Conservation (phyloP, 2,329 filamentous ascomycete species). For the Aspergillus neotritici region DNA sequence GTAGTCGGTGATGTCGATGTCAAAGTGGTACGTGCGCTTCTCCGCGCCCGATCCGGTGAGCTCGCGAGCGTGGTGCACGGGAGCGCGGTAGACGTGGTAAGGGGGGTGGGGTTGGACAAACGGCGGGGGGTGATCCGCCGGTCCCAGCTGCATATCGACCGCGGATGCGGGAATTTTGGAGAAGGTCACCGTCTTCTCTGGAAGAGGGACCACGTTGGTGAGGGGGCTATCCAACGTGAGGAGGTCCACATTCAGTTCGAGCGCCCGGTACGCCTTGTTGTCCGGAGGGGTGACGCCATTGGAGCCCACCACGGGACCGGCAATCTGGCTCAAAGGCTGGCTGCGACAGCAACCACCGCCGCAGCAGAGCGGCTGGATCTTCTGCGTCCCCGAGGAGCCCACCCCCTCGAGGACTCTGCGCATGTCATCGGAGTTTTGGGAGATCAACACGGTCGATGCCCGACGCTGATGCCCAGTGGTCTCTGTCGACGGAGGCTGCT, state of each 20-base stretch:
- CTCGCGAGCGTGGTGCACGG: constrained; percentile 75
- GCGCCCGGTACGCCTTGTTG: constrained; percentile 76
- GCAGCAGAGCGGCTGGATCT: constrained; percentile 59
- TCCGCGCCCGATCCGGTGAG: constrained; percentile 82
- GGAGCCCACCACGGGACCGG: constrained; percentile 34
- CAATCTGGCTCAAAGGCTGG: constrained; percentile 47
- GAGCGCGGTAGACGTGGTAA: constrained; percentile 86
- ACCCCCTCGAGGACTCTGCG: constrained; percentile 52
- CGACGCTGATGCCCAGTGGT: constrained; percentile 31
- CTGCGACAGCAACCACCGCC: constrained; percentile 61
- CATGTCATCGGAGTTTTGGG: constrained; percentile 55
- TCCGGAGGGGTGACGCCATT: constrained; percentile 58
- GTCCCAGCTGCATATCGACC: constrained; percentile 29
- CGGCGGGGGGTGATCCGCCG: constrained; percentile 63
- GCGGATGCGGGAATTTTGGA: constrained; percentile 33
- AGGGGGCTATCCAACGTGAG: constrained; percentile 66
- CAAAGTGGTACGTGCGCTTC: constrained; percentile 96
- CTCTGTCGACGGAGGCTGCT: constrained; percentile 14
- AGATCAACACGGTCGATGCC: constrained; percentile 48
- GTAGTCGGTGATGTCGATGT: constrained; percentile 93
- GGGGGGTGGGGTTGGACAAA: constrained; percentile 95
- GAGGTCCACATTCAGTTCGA: constrained; percentile 69
- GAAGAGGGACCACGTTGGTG: constrained; percentile 65
- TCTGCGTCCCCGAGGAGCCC: constrained; percentile 49
- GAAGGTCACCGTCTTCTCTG: constrained; percentile 69